Conservation (phyloP, 768 basidiomycete species). For the Cyclocybe cylindracea region DNA sequence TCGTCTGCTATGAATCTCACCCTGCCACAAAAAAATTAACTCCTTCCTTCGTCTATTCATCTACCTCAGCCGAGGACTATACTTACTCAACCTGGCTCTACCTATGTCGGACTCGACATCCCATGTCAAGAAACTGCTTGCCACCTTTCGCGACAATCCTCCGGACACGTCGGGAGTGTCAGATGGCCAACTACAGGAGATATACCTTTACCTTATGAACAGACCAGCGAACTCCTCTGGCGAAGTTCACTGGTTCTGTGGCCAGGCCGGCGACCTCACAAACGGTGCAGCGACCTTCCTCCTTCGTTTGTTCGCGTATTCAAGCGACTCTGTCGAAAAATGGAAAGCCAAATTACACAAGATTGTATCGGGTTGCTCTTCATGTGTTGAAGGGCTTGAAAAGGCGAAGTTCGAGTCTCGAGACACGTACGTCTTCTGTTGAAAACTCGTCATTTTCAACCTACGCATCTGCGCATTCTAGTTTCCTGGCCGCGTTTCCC, state of each 20-base stretch:
- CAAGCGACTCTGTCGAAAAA: conserved; percentile 51
- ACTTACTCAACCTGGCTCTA: too few relatives aligned
- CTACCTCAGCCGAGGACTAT: neutral
- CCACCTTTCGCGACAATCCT: conserved; percentile 58
- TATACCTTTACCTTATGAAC: conserved; percentile 58
- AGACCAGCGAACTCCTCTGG: conserved; percentile 38
- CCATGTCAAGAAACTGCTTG: conserved; percentile 51
- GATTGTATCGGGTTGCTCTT: conserved; percentile 64
- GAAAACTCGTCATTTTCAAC: neutral
- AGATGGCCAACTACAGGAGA: conserved; percentile 46
- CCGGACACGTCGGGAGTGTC: conserved; percentile 49
- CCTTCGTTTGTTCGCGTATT: conserved; percentile 80
- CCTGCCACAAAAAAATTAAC: neutral
- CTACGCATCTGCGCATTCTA: conserved; percentile 29
- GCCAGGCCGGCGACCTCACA: conserved; percentile 53
- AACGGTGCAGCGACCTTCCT: conserved; percentile 78
- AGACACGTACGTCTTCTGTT: conserved; percentile 62
- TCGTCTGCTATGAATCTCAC: neutral
- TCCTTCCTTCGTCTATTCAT: neutral
- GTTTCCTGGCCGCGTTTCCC: conserved; percentile 74
- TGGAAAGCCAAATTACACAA: conserved; percentile 63
- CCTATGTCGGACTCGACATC: conserved; percentile 11
- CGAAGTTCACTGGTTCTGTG: conserved; percentile 82
- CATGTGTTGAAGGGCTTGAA: conserved; percentile 70
- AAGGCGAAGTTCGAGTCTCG: conserved; percentile 64